A percentile compares a stretch with the other conserved stretches of the same genome.
Conservation (phyloP, 202 grass and related monocot genomes). For the Elaeis oleifera region DNA sequence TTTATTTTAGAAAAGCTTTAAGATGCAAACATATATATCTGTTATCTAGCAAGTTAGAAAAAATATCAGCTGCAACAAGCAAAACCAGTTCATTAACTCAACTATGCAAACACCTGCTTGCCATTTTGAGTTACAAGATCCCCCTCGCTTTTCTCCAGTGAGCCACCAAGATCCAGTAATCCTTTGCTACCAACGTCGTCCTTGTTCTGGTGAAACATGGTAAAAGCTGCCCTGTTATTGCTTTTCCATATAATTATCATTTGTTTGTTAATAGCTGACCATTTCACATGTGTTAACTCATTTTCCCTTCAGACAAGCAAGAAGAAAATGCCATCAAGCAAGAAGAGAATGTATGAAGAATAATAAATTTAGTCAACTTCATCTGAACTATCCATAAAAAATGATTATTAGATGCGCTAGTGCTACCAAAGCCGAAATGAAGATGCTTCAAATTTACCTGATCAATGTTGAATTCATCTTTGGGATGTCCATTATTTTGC, state of each 20-base stretch:
- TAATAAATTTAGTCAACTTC: too few species aligned
- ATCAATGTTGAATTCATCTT: conserved; percentile 31
- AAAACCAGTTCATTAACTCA: too few species aligned
- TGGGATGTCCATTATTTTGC: conserved; percentile 38
- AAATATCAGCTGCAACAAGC: too few species aligned
- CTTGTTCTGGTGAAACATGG: conserved; percentile 51
- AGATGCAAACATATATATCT: too few species aligned
- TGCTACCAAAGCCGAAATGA: conserved; percentile 1
- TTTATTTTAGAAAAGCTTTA: conserved; percentile 28
- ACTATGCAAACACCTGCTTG: neutral
- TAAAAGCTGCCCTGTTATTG: conserved; percentile 51
- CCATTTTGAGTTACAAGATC: conserved; percentile 7
- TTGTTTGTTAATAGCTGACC: neutral
- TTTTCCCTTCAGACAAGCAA: too few species aligned
- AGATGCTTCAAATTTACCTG: conserved; percentile 30
- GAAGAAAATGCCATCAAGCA: too few species aligned
- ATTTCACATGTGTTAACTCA: neutral
- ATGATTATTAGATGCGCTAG: conserved; percentile 1
- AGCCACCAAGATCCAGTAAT: conserved; percentile 19
- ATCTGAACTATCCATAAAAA: too few species aligned
- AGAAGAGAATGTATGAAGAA: too few species aligned
- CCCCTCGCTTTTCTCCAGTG: conserved; percentile 15
- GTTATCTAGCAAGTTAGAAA: too few species aligned
- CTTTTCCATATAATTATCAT: conserved; percentile 8
- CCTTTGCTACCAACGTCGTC: conserved; percentile 39